phyloP scores from a whole-genome alignment of 805 yeast species.

The Wickerhamiella hasegawae region DNA sequence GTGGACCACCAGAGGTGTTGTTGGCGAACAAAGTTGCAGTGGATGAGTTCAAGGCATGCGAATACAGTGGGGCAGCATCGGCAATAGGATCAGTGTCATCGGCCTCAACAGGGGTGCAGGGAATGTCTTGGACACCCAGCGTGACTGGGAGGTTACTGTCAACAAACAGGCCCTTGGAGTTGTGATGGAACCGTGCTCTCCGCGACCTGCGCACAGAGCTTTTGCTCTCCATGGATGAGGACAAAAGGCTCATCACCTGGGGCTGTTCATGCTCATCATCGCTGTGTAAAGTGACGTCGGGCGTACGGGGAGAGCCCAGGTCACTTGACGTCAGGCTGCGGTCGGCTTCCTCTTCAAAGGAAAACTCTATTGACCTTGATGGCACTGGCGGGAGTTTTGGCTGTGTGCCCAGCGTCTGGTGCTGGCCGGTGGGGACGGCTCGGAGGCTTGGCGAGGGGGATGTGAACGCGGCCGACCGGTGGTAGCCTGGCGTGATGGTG shows the following conservation, averaged over 20 bases:
- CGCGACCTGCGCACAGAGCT: neutral
- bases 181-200: neutral
- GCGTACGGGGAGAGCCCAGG: constrained; percentile 12
- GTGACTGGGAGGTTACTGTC: too few relatives aligned
- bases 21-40: too few relatives aligned
- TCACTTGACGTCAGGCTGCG: constrained; percentile 8
- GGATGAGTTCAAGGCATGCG: too few relatives aligned
- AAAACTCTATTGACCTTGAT: too few relatives aligned
- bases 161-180: neutral
- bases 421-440: neutral
- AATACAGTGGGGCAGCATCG: too few relatives aligned
- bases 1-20: neutral
- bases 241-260: neutral
- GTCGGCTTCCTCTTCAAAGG: neutral
- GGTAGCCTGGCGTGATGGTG: constrained; percentile 3
- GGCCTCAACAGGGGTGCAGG: constrained; percentile 1
- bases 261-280: neutral
- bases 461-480: constrained; percentile 1
- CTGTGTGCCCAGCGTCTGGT: neutral
- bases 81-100: too few relatives aligned
- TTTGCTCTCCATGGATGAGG: constrained; percentile 3
- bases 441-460: neutral
- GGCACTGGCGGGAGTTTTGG: too few relatives aligned
- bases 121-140: too few relatives aligned
- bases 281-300: constrained; percentile 10